These are phyloP conservation scores for Dothistroma septosporum DNA, from an alignment of 2,329 filamentous ascomycete genomes.

Conservation along the genomic window DNA sequence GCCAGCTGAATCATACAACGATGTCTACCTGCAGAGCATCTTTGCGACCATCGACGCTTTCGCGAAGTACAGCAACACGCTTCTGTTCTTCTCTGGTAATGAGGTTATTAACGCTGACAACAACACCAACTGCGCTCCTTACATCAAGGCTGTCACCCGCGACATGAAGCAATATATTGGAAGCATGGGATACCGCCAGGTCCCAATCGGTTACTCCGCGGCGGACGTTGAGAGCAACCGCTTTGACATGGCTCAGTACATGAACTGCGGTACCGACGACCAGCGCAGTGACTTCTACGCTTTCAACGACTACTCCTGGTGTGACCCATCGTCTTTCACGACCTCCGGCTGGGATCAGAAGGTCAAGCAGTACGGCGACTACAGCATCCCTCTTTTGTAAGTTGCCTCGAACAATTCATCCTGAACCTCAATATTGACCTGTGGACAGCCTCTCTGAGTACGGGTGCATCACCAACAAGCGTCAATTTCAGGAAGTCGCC, in stretches of 20 bases:
- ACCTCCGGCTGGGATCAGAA: slow-evolving; percentile 80
- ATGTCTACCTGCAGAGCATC: slow-evolving; percentile 75
- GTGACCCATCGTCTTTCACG: slow-evolving; percentile 64
- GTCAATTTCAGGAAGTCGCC: slow-evolving; percentile 73
- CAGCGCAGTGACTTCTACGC: slow-evolving; percentile 84
- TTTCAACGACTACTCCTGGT: slow-evolving; percentile 89
- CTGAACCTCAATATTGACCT: slow-evolving; percentile 11
- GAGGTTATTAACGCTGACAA: slow-evolving; percentile 67
- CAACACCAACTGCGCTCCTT: slow-evolving; percentile 64
- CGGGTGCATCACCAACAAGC: slow-evolving; percentile 79
- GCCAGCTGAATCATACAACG: slow-evolving; percentile 78
- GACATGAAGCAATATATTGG: slow-evolving; percentile 79
- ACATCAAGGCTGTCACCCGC: slow-evolving; percentile 67
- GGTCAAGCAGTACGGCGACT: slow-evolving; percentile 80
- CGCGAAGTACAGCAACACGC: slow-evolving; percentile 75
- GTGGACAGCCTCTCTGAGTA: slow-evolving; percentile 72
- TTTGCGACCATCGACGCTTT: slow-evolving; percentile 88
- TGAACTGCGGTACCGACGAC: slow-evolving; percentile 86
- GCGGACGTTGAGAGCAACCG: slow-evolving; percentile 84
- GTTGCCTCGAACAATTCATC: slow-evolving; percentile 12
- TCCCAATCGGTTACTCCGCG: slow-evolving; percentile 77
- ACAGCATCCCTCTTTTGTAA: slow-evolving; percentile 78
- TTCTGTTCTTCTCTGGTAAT: slow-evolving; percentile 79
- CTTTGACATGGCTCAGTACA: slow-evolving; percentile 80
- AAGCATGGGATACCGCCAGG: slow-evolving; percentile 61